phyloP scores from a whole-genome alignment of 2,329 filamentous ascomycete species.

The Sordariomycetes sp. region DNA sequence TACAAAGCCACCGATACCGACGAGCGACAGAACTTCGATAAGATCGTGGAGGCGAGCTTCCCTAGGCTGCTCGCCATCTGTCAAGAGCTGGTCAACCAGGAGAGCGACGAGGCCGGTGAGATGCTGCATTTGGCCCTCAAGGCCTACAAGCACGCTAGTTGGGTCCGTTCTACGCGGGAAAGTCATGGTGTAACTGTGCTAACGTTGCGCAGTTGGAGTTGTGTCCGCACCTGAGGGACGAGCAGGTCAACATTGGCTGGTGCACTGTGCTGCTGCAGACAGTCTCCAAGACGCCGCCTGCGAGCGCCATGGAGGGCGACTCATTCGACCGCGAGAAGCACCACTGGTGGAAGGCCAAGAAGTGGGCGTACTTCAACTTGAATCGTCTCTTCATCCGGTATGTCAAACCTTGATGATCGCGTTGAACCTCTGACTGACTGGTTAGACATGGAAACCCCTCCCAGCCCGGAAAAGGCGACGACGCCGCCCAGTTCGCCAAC shows the following conservation, averaged over 20 bases:
- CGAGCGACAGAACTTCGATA: constrained; percentile 76
- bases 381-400: constrained; percentile 92
- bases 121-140: constrained; percentile 95
- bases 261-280: constrained; percentile 90
- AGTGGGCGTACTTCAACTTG: constrained; percentile 97
- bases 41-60: constrained; percentile 87
- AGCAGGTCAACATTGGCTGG: constrained; percentile 84
- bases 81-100: constrained; percentile 80
- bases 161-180: constrained; percentile 40
- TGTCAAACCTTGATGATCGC: constrained; percentile 11
- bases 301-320: constrained; percentile 74
- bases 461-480: constrained; percentile 63
- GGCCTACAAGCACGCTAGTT: constrained; percentile 96
- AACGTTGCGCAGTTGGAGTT: constrained; percentile 64
- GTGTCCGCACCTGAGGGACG: constrained; percentile 65
- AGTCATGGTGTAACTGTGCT: background rate
- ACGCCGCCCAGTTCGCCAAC: constrained; percentile 77
- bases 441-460: constrained; percentile 83
- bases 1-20: constrained; percentile 79
- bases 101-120: constrained; percentile 88
- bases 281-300: constrained; percentile 75
- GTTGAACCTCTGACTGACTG: background rate
- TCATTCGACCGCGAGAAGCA: constrained; percentile 81
- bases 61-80: constrained; percentile 81
- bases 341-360: constrained; percentile 99